Evolutionary conservation across 2,329 filamentous ascomycete genomes (phyloP).

Genomic region (Grosmannia clavigera): DNA sequence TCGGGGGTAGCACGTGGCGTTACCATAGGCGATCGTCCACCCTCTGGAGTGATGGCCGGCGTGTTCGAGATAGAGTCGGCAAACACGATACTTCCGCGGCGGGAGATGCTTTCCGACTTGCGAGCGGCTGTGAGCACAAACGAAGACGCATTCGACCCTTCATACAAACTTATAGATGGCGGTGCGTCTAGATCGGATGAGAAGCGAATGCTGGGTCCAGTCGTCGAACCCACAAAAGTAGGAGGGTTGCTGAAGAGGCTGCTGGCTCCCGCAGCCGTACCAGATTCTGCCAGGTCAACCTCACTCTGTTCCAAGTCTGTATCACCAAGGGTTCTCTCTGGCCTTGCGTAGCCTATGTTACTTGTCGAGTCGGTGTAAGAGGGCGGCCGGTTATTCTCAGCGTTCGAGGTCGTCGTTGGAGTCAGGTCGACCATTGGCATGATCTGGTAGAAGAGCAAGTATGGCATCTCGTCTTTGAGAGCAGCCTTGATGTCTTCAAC

Average conservation of each 20-base stretch:
- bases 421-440: conserved; percentile 66
- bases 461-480: conserved; percentile 78
- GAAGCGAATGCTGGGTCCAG: conserved; percentile 39
- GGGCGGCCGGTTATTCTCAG: conserved; percentile 39
- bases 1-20: conserved; percentile 36
- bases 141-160: conserved; percentile 20
- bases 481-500: conserved; percentile 69
- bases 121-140: conserved; percentile 15
- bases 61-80: conserved; percentile 28
- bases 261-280: conserved; percentile 12
- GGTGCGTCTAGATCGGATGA: conserved; percentile 41
- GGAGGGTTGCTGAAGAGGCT: conserved; percentile 31
- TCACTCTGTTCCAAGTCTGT: conserved; percentile 13
- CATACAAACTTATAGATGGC: conserved; percentile 34
- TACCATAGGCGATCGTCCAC: conserved; percentile 14
- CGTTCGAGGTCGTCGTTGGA: conserved; percentile 32
- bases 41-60: conserved; percentile 24
- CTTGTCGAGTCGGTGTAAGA: conserved; percentile 43
- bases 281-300: conserved; percentile 18
- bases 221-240: conserved; percentile 20
- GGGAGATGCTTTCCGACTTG: conserved; percentile 20
- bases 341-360: conserved; percentile 19
- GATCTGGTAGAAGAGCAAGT: conserved; percentile 91
- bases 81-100: conserved; percentile 38
- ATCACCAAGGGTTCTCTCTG: conserved; percentile 12